Evolutionary conservation across 2,329 filamentous ascomycete species (phyloP), one percentile per base, ranked within the genome.

Genomic region (Alternaria gansuensis): DNA sequence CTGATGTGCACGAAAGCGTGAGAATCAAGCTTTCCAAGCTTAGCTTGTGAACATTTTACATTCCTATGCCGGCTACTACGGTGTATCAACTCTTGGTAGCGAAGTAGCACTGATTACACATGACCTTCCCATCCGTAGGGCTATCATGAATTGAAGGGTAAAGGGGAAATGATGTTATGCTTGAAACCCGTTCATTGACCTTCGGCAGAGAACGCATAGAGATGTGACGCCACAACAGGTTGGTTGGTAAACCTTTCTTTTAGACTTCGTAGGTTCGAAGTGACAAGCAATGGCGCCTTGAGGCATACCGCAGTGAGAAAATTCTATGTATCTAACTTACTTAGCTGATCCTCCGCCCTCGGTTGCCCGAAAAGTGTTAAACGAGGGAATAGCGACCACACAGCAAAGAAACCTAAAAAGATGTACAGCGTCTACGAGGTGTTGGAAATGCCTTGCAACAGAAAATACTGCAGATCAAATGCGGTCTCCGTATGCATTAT

Each of bases 21-120:
- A 50, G 29, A 26, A n/a, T 17, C 11, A 43, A 51, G 53, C 37
- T 37, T 43, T 23, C 31, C 45, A 51, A 29, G 29, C 37, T 37
- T 29, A 43, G 29, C 24, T 51, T 37, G 8, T 51, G 5, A 4
- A 7, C 33, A 3, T 23, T 23, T 24, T 51, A 21, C 26, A 17
- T 29, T 41, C 26, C 17, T 26, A 34, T n/a, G 33, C 14, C 3
- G 45, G 26, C 24, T 17, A 7, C 21, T 17, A 26, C 1, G 24
- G 14, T 28, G 7, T 1, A 11, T 45, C 28, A 3, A 6, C 11
- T 23, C 24, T 14, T 10, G 5, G 36, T 26, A 21, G n/a, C n/a
- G n/a, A 39, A 17, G 17, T 43, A 9, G 34, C 6, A 34, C 29
- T 24, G 44, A 24, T 33, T 29, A 4, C 5, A 5, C 7, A 23